Evolutionary conservation across 225 moss, liverwort and hornwort genomes (phyloP).

Genomic region (Physcomitrellopsis africana): DNA sequence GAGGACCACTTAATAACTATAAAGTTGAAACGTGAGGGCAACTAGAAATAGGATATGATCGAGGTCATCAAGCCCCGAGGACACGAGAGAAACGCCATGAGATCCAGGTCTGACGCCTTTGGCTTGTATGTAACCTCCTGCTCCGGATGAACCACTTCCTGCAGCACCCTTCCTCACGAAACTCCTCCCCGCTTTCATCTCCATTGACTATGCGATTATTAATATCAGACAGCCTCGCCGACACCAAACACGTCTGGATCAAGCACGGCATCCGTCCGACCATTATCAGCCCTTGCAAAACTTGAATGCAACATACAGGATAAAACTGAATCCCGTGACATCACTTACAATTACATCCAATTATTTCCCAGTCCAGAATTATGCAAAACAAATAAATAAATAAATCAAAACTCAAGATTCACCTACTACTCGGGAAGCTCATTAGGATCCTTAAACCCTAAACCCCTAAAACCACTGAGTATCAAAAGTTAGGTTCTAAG

Average conservation of each 20-base stretch:
- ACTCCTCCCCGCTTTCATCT: slow-evolving; percentile 57
- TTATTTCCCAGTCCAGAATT: too few species aligned
- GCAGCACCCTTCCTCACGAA: slow-evolving; percentile 60
- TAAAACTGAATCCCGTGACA: too few species aligned
- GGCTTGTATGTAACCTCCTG: slow-evolving; percentile 56
- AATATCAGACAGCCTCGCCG: slow-evolving; percentile 13
- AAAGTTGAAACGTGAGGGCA: neutral
- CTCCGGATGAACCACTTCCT: slow-evolving; percentile 41
- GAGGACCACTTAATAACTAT: neutral
- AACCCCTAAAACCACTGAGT: too few species aligned
- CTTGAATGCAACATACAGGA: too few species aligned
- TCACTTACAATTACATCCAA: too few species aligned
- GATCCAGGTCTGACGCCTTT: slow-evolving; percentile 76
- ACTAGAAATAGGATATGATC: slow-evolving; percentile 80
- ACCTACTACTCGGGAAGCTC: too few species aligned
- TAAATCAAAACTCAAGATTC: too few species aligned
- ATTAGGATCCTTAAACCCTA: too few species aligned
- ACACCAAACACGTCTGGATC: slow-evolving; percentile 17
- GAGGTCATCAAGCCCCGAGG: slow-evolving; percentile 82
- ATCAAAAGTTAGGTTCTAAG: too few species aligned
- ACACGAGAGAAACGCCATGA: slow-evolving; percentile 81
- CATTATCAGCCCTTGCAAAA: too few species aligned
- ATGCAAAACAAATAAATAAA: too few species aligned
- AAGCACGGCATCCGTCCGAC: neutral
- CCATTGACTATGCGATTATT: slow-evolving; percentile 29